Base-by-base conservation (phyloP, 208 protist species). In the Tritrichomonas foetus region DNA sequence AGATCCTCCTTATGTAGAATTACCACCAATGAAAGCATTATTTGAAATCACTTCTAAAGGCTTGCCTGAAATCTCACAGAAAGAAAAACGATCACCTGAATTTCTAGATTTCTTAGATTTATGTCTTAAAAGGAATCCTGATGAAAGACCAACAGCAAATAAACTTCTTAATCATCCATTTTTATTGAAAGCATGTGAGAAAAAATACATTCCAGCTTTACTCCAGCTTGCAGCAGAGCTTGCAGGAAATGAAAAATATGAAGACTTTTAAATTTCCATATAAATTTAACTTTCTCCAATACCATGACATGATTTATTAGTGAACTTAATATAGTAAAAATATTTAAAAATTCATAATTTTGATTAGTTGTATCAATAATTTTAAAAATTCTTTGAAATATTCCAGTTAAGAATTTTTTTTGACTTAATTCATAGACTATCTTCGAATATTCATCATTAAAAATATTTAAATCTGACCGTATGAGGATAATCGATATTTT, bases 91-190 rank as follows among this genome's bases (percentile, higher is more conserved):
- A 93, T 94, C 93, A 1, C 49, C 89, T 1, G 78, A 93, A 50
- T 96, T 96, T 84, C 1, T 92, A n/a, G 94, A 95, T 50, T 96
- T 96, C 55, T 66, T 96, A 9, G 1, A 30, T n/a, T 20, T 36
- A 66, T 96, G 96, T 61, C 93, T 96, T 41, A 20, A 93, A 30
- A 95, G 95, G 80, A 93, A 96, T 11, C 94, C 95, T 20, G 64
- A 49, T 11, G 22, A 78, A n/a, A 50, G 96, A 27, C 94, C 95
- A 20, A 84, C 93, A 22, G 94, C 95, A n/a, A 0, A 39, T 25
- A 47, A 94, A 78, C 93, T 96, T 11, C 80, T 95, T 0, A 25
- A 94, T 80, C 94, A 96, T 93, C 61, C 93, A 20, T 96, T 94
- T 66, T 44, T 96, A 30, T 94, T 94, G 39, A 93, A 22, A 1